These are phyloP conservation scores for Fomitopsis pinicola DNA, from an alignment of 1,284 basidiomycete species.

Conservation along the genomic window DNA sequence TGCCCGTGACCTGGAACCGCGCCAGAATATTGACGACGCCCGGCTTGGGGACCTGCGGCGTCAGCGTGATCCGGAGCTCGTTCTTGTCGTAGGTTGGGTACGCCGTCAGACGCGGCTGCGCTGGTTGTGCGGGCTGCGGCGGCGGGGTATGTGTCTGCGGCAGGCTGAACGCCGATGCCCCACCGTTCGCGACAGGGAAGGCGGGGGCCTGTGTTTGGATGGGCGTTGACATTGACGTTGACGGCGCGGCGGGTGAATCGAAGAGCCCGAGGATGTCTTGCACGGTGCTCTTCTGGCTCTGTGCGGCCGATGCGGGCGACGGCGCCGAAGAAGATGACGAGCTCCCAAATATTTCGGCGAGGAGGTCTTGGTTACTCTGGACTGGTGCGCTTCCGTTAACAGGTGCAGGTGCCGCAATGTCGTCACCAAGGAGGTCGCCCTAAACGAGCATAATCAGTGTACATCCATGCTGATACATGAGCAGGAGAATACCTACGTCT, in stretches of 20 bases:
- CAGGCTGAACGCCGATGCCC: constrained; percentile 30
- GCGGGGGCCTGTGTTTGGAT: constrained; percentile 19
- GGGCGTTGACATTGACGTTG: constrained; percentile 32
- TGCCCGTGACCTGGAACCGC: constrained; percentile 73
- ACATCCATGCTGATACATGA: neutral
- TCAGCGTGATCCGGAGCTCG: constrained; percentile 85
- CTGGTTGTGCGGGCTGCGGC: constrained; percentile 28
- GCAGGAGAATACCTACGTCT: constrained; percentile 45
- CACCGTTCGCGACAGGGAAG: constrained; percentile 14
- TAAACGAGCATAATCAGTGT: constrained; percentile 17
- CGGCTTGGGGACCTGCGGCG: constrained; percentile 74
- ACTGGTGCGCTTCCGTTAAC: constrained; percentile 36
- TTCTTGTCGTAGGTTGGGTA: constrained; percentile 93
- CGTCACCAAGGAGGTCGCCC: constrained; percentile 79
- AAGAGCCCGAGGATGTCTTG: constrained; percentile 94
- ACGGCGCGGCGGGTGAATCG: constrained; percentile 38
- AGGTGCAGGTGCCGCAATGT: constrained; percentile 41
- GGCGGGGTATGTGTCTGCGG: constrained; percentile 34
- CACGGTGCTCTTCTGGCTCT: constrained; percentile 57
- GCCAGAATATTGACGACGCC: constrained; percentile 90
- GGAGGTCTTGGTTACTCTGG: constrained; percentile 83
- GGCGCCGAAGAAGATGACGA: constrained; percentile 38
- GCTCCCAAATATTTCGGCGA: constrained; percentile 91
- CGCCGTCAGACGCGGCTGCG: constrained; percentile 53
- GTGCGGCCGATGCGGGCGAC: constrained; percentile 37